Evolutionary conservation across 768 basidiomycete species (phyloP).

Genomic region (Neoboletus brunneissimus): DNA sequence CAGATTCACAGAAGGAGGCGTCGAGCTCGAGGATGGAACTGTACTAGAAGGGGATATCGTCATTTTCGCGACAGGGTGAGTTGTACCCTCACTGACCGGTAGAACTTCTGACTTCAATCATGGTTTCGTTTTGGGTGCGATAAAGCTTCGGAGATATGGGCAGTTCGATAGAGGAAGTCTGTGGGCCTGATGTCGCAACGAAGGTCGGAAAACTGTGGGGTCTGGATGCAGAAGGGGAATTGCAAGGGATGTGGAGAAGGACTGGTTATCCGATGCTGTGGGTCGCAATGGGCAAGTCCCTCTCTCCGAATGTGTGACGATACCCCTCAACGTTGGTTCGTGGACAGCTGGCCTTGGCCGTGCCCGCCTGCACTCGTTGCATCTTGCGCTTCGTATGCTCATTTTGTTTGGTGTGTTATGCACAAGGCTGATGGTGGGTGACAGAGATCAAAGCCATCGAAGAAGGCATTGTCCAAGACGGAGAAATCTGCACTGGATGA

Average conservation of each 20-base stretch:
- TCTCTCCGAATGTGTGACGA: background rate
- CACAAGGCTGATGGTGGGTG: slow-evolving; percentile 1
- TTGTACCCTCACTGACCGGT: background rate
- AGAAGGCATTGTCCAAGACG: slow-evolving; percentile 20
- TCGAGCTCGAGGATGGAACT: slow-evolving; percentile 30
- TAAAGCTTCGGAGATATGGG: slow-evolving; percentile 46
- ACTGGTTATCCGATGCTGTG: slow-evolving; percentile 37
- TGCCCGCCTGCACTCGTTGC: slow-evolving; percentile 28
- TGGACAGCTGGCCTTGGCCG: slow-evolving; percentile 20
- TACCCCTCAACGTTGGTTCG: background rate
- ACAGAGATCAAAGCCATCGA: slow-evolving; percentile 33
- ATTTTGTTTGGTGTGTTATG: background rate
- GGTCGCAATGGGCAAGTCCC: slow-evolving; percentile 23
- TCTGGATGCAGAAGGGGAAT: slow-evolving; percentile 61
- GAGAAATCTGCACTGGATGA: slow-evolving; percentile 9
- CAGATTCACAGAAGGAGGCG: slow-evolving; percentile 27
- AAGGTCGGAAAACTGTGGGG: slow-evolving; percentile 61
- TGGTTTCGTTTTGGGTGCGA: background rate
- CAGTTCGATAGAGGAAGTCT: slow-evolving; percentile 39
- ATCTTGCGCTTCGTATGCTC: slow-evolving; percentile 30
- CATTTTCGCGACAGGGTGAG: slow-evolving; percentile 36
- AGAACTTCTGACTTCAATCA: background rate
- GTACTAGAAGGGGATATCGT: slow-evolving; percentile 29
- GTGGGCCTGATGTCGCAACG: slow-evolving; percentile 44
- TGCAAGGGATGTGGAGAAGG: slow-evolving; percentile 40